A percentile compares a stretch with the other conserved stretches of the same genome.
These are phyloP conservation scores for Arabidopsis hybrid DNA, from an alignment of 441 rosid species.

Conservation along the genomic window DNA sequence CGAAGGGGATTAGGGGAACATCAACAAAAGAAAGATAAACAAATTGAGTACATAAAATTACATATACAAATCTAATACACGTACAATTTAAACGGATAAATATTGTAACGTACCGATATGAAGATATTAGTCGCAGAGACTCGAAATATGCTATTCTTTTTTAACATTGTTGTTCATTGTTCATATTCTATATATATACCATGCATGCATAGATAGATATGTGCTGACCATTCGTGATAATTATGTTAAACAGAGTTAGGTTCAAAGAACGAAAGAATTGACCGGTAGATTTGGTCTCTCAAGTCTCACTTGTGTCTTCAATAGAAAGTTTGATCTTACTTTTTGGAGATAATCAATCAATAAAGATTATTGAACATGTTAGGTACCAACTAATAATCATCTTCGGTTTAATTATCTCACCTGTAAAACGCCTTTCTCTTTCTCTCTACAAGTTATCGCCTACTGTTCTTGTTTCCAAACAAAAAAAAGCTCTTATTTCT, in stretches of 20 bases:
- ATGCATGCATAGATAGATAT: not conserved
- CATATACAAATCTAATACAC: conserved; percentile 5
- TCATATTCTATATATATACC: conserved; percentile 14
- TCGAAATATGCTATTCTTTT: conserved; percentile 9
- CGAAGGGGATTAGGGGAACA: conserved; percentile 3
- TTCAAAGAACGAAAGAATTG: conserved; percentile 36
- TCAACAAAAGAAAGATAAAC: not conserved
- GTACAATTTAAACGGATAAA: not conserved
- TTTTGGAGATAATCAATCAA: conserved; percentile 19
- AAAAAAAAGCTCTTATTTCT: not conserved
- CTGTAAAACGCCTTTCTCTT: not conserved
- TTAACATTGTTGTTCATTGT: conserved; percentile 6
- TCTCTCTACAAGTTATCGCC: conserved; percentile 1
- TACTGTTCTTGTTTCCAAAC: not conserved
- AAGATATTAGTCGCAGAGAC: conserved; percentile 23
- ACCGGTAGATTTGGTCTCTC: conserved; percentile 48
- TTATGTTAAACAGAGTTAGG: conserved; percentile 25
- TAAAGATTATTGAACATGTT: conserved; percentile 34
- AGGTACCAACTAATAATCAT: conserved; percentile 47
- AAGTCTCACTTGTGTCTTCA: conserved; percentile 12
- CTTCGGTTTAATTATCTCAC: conserved; percentile 30
- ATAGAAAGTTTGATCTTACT: conserved; percentile 25
- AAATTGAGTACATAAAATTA: not conserved
- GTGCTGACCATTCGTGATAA: conserved; percentile 9
- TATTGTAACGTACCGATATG: conserved; percentile 32